phyloP scores from a whole-genome alignment of 768 basidiomycete species.

The Crucibulum laeve region DNA sequence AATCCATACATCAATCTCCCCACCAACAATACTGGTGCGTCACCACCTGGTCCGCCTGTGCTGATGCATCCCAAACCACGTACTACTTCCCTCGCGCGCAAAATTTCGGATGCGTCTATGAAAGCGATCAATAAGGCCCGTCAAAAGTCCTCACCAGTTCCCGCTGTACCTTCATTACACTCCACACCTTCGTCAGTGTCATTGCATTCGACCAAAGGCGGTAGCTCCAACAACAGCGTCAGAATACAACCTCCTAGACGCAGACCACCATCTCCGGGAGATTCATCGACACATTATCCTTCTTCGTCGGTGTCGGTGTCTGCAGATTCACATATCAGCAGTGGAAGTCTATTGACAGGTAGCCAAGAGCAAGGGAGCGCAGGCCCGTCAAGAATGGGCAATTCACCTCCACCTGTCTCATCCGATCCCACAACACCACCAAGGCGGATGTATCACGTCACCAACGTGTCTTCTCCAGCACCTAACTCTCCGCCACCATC shows the following conservation, averaged over 20 bases:
- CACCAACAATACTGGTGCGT: slow-evolving; percentile 6
- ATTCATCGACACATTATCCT: slow-evolving; percentile 8
- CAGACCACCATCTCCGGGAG: background rate
- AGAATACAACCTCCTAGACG: slow-evolving; percentile 1
- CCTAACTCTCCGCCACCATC: slow-evolving; percentile 40
- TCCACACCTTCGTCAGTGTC: slow-evolving; percentile 16
- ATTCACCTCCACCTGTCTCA: background rate
- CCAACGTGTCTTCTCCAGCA: slow-evolving; percentile 27
- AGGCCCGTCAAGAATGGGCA: slow-evolving; percentile 1
- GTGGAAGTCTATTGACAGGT: slow-evolving; percentile 1
- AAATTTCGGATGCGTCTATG: slow-evolving; percentile 25
- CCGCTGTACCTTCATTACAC: slow-evolving; percentile 6
- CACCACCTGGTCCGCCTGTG: slow-evolving; percentile 9
- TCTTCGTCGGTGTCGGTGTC: slow-evolving; percentile 16
- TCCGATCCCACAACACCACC: slow-evolving; percentile 23
- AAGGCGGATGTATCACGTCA: slow-evolving; percentile 34
- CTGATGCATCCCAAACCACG: slow-evolving; percentile 27
- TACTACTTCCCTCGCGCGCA: slow-evolving; percentile 29
- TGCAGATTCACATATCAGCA: slow-evolving; percentile 15
- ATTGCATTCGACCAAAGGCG: slow-evolving; percentile 11
- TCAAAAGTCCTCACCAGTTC: slow-evolving; percentile 6
- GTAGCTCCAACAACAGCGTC: slow-evolving; percentile 9
- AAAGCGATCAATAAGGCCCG: slow-evolving; percentile 7
- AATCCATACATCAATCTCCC: slow-evolving; percentile 7
- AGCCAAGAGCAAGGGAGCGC: slow-evolving; percentile 1